These are phyloP conservation scores for Globisporangium mamillatum DNA, from an alignment of 352 stramenopile species.

Conservation along the genomic window DNA sequence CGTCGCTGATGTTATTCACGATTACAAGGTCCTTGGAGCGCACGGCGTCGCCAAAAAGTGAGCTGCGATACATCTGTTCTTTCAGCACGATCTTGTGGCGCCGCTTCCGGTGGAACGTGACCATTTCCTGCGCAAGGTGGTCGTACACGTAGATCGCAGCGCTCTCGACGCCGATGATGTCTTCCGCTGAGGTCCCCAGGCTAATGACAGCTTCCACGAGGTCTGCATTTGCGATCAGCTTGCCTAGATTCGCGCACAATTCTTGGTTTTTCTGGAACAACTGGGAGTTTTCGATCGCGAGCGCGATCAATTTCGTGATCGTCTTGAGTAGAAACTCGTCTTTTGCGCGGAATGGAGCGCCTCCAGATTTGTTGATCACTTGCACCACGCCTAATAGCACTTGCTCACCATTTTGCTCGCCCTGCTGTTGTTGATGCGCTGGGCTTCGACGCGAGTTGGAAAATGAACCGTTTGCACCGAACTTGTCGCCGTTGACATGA, in stretches of 20 bases:
- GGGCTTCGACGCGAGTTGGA: background rate
- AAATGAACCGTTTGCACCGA: no score
- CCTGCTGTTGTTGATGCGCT: conserved; percentile 2
- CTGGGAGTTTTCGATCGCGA: conserved; percentile 80
- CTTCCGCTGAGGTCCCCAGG: conserved; percentile 51
- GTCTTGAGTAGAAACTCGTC: conserved; percentile 75
- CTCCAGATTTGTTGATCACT: conserved; percentile 81
- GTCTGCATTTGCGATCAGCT: conserved; percentile 58
- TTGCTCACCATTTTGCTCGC: conserved; percentile 19
- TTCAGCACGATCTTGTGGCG: conserved; percentile 56
- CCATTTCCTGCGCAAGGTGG: conserved; percentile 37
- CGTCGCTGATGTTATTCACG: conserved; percentile 47
- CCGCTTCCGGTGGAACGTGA: conserved; percentile 72
- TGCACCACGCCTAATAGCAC: conserved; percentile 70
- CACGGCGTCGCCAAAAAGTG: conserved; percentile 53
- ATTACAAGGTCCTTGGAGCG: conserved; percentile 49
- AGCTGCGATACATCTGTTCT: conserved; percentile 44
- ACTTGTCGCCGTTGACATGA: background rate
- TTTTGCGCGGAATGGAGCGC: conserved; percentile 70
- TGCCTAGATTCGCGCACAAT: conserved; percentile 57
- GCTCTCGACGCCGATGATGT: conserved; percentile 70
- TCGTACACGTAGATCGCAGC: conserved; percentile 66
- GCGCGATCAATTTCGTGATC: conserved; percentile 73
- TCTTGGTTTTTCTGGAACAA: conserved; percentile 80
- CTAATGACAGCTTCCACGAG: conserved; percentile 56